These are phyloP conservation scores for Diaporthe australafricana DNA, from an alignment of 2,329 filamentous ascomycete species.

Conservation along the genomic window DNA sequence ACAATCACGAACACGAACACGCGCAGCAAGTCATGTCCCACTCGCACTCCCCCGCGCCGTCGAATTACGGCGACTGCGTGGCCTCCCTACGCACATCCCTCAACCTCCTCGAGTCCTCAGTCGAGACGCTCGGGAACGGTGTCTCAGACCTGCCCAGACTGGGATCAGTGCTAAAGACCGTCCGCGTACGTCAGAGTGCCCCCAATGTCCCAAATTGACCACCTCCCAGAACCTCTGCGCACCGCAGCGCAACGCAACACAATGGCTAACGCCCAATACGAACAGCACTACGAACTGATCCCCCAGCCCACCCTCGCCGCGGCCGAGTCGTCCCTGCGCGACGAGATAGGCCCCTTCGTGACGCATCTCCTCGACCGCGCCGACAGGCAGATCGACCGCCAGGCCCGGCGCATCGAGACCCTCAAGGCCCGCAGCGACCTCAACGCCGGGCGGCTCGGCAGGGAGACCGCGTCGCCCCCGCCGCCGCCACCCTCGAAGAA, in stretches of 20 bases:
- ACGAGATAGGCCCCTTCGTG: constrained; percentile 91
- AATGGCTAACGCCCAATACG: background rate
- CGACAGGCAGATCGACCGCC: constrained; percentile 84
- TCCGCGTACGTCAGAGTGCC: constrained; percentile 61
- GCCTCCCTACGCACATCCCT: constrained; percentile 70
- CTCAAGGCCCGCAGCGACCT: constrained; percentile 86
- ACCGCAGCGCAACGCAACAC: background rate
- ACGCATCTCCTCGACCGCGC: constrained; percentile 82
- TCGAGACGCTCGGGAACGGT: constrained; percentile 66
- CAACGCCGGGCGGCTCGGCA: constrained; percentile 75
- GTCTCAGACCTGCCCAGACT: constrained; percentile 70
- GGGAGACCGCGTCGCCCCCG: constrained; percentile 36
- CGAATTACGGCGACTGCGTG: constrained; percentile 68
- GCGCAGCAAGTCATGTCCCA: constrained; percentile 19
- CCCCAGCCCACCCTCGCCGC: constrained; percentile 84
- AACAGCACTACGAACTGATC: constrained; percentile 90
- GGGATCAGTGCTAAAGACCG: constrained; percentile 65
- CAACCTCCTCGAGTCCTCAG: constrained; percentile 70
- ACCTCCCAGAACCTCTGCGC: background rate
- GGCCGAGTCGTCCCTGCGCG: constrained; percentile 85
- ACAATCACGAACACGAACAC: background rate
- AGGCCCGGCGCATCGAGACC: constrained; percentile 84
- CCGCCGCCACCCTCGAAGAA: background rate
- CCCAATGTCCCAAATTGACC: constrained; percentile 8
- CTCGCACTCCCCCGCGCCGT: constrained; percentile 31